A percentile compares a stretch with the other conserved stretches of the same genome.
Conservation (phyloP, 176 grass and related monocot genomes). For the Guadua angustifolia region DNA sequence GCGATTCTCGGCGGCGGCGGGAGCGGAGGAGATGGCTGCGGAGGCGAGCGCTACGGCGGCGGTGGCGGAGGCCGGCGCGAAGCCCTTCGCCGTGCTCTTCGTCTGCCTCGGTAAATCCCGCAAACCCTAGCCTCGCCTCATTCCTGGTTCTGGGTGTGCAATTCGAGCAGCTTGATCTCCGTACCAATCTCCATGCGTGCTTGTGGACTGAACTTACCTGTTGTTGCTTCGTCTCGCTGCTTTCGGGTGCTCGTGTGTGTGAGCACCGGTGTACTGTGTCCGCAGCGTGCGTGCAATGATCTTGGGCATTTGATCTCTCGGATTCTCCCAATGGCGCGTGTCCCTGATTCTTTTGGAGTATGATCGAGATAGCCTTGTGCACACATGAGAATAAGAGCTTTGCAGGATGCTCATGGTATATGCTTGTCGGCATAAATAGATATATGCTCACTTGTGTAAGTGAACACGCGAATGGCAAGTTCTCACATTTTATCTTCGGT, state of each 20-base stretch:
- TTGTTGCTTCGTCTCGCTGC: background rate
- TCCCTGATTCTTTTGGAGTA: background rate
- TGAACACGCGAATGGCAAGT: background rate
- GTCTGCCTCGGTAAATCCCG: conserved; percentile 77
- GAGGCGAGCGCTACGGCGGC: conserved; percentile 15
- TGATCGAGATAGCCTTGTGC: background rate
- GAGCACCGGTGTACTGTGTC: background rate
- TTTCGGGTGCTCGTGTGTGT: background rate
- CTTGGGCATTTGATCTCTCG: background rate
- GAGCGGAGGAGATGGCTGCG: conserved; percentile 48
- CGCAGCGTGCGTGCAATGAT: background rate
- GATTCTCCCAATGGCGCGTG: background rate
- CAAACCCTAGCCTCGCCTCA: background rate
- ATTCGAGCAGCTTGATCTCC: background rate
- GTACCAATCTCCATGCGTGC: background rate
- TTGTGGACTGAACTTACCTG: conserved; percentile 1
- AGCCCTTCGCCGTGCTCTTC: conserved; percentile 88
- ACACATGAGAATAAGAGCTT: background rate
- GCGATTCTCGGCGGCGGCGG: conserved; percentile 38
- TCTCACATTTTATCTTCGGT: background rate
- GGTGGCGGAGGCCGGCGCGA: conserved; percentile 19
- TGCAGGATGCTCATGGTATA: background rate
- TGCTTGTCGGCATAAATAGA: background rate
- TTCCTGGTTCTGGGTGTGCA: background rate
- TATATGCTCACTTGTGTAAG: background rate